Evolutionary conservation across 306 rosid genomes (phyloP).

Genomic region (Spatholobus suberectus): DNA sequence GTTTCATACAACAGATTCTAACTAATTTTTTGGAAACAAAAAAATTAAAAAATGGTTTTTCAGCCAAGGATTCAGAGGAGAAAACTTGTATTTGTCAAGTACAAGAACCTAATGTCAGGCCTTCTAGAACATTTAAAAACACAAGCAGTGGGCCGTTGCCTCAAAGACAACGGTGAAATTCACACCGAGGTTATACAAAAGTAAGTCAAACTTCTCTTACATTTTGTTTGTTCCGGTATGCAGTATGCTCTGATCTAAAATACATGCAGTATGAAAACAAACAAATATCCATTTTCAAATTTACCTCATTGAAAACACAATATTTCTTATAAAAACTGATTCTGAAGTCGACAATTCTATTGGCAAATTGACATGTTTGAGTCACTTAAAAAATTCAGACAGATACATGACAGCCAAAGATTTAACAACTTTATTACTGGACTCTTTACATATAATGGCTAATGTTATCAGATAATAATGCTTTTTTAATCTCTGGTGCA

Average conservation of each 20-base stretch:
- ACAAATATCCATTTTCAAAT: too few species aligned
- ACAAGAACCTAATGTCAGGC: slow-evolving; percentile 53
- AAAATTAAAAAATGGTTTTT: too few species aligned
- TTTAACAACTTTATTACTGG: slow-evolving; percentile 33
- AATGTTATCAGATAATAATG: too few species aligned
- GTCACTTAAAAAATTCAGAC: slow-evolving; percentile 38
- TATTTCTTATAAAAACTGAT: slow-evolving; percentile 27
- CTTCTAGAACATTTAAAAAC: slow-evolving; percentile 48
- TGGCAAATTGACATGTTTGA: slow-evolving; percentile 38
- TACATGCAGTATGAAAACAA: too few species aligned
- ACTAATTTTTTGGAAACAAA: not conserved
- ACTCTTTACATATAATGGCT: too few species aligned
- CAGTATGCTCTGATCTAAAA: too few species aligned
- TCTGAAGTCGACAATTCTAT: not conserved
- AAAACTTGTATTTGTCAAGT: slow-evolving; percentile 50
- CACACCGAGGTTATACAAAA: too few species aligned
- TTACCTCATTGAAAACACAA: too few species aligned
- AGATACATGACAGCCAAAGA: slow-evolving; percentile 42
- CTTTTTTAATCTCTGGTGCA: too few species aligned
- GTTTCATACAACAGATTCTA: not conserved
- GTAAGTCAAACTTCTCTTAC: too few species aligned
- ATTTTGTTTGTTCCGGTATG: too few species aligned
- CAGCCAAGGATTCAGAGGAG: slow-evolving; percentile 61
- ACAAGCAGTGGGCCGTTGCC: slow-evolving; percentile 39
- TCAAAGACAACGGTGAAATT: slow-evolving; percentile 49